Percentiles rank a stretch among this genome's conserved stretches.
phyloP scores from a whole-genome alignment of 2,329 filamentous ascomycete genomes.

The Penicillium sp. region DNA sequence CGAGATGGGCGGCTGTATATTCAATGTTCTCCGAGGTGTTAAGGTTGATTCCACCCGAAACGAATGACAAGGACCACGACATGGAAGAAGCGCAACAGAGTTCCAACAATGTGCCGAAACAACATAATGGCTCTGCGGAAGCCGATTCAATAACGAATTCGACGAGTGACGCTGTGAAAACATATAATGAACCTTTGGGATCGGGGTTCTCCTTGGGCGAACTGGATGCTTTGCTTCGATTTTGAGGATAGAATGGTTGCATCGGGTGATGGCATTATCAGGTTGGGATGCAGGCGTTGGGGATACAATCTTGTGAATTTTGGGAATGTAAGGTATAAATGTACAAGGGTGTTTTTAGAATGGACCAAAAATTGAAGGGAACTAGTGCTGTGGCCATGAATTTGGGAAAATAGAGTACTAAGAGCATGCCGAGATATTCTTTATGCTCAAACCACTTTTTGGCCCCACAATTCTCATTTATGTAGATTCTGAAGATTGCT shows the following conservation, averaged over 20 bases:
- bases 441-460: too few species aligned
- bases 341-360: not conserved
- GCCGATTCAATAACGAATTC: not conserved
- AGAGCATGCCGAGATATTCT: too few species aligned
- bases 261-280: not conserved
- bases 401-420: too few species aligned
- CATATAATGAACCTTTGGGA: not conserved
- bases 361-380: too few species aligned
- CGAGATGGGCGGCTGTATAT: conserved; percentile 8
- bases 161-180: not conserved
- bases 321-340: not conserved
- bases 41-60: conserved; percentile 7
- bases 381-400: too few species aligned
- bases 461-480: too few species aligned
- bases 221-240: conserved; percentile 5
- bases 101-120: not conserved
- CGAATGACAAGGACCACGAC: not conserved
- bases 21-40: conserved; percentile 7
- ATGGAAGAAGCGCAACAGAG: not conserved
- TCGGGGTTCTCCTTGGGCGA: conserved; percentile 1
- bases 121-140: not conserved
- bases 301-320: not conserved
- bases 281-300: not conserved
- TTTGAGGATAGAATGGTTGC: not conserved
- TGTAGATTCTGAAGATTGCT: not conserved